Evolutionary conservation across 148 eudicot species (phyloP).

Genomic region (Linanthus parryae): DNA sequence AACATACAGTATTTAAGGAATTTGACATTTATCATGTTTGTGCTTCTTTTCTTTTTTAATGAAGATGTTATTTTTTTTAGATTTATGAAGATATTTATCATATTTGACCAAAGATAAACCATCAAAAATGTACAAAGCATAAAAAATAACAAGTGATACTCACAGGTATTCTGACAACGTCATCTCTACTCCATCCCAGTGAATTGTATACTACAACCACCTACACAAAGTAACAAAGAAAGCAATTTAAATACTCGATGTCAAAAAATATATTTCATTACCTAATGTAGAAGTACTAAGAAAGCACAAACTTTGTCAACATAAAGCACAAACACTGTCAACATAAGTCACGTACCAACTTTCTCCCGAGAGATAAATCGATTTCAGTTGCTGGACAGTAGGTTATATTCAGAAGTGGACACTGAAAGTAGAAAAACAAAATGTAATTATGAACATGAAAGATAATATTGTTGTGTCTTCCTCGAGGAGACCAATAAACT

Average conservation of each 20-base stretch:
- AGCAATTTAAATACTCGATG: neutral
- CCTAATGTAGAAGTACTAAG: neutral
- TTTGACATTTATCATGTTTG: too few species aligned
- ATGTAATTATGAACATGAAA: too few species aligned
- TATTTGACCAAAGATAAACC: too few species aligned
- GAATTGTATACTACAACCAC: constrained; percentile 77
- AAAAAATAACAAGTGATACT: constrained; percentile 20
- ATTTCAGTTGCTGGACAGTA: constrained; percentile 88
- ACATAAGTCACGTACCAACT: constrained; percentile 42
- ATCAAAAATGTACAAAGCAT: neutral
- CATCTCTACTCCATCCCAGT: constrained; percentile 86
- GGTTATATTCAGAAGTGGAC: constrained; percentile 86
- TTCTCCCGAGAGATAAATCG: constrained; percentile 62
- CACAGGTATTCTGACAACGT: constrained; percentile 76
- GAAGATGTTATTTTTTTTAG: too few species aligned
- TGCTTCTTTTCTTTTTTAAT: too few species aligned
- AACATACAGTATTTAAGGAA: too few species aligned
- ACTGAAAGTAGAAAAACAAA: constrained; percentile 39
- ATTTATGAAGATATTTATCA: too few species aligned
- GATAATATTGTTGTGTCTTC: too few species aligned
- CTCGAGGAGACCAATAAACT: too few species aligned
- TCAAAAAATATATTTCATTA: neutral
- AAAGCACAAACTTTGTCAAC: neutral
- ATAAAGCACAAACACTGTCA: neutral
- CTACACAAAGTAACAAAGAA: constrained; percentile 38